Evolutionary conservation across 2,329 filamentous ascomycete genomes (phyloP).

Genomic region (Plenodomus lindquistii): DNA sequence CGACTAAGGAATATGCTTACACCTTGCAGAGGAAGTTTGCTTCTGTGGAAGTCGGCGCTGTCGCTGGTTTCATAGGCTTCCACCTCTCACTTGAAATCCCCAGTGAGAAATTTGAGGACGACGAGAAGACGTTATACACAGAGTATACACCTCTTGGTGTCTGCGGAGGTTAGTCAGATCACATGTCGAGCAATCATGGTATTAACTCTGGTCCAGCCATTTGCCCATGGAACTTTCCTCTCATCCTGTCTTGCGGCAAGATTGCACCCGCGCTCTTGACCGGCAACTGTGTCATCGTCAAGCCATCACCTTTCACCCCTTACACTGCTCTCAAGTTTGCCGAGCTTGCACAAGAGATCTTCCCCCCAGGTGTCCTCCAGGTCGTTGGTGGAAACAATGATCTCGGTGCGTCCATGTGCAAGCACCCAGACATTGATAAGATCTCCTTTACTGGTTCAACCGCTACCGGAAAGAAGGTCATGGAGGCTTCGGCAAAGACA

Average conservation of each 20-base stretch:
- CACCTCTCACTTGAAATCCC: constrained; percentile 41
- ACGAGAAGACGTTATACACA: constrained; percentile 53
- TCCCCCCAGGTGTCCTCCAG: constrained; percentile 67
- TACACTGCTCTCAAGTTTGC: constrained; percentile 64
- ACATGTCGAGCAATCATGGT: neutral
- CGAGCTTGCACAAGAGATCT: constrained; percentile 61
- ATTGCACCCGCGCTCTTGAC: constrained; percentile 61
- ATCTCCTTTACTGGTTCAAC: constrained; percentile 67
- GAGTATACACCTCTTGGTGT: constrained; percentile 55
- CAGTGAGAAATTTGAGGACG: constrained; percentile 48
- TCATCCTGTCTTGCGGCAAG: constrained; percentile 59
- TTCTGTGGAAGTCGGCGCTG: constrained; percentile 44
- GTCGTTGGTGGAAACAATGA: constrained; percentile 63
- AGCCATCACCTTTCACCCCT: constrained; percentile 62
- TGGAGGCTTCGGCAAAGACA: constrained; percentile 59
- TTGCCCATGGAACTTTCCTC: constrained; percentile 56
- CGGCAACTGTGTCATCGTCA: constrained; percentile 60
- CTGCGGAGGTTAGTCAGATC: constrained; percentile 26
- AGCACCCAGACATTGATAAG: constrained; percentile 64
- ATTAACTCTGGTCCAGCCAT: constrained; percentile 21
- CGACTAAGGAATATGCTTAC: constrained; percentile 6
- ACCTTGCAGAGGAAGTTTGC: constrained; percentile 45
- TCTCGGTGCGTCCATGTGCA: constrained; percentile 62
- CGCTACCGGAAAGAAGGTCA: constrained; percentile 64
- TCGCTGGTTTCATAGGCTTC: constrained; percentile 43